Percentiles rank a stretch among this genome's conserved stretches.
Conservation (phyloP, 805 yeast species). For the Cyberlindnera bimundalis region DNA sequence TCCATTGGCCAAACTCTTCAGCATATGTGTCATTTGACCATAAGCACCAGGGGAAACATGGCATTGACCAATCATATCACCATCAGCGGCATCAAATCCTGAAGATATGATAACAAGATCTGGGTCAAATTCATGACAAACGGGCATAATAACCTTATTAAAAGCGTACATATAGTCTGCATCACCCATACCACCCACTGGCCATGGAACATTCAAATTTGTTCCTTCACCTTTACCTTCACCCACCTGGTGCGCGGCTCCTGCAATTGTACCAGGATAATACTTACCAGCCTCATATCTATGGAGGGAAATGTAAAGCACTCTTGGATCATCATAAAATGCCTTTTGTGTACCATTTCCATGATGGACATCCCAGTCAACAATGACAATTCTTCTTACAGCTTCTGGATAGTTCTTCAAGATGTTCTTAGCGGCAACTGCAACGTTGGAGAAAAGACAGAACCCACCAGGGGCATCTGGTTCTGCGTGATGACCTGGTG, state of each 20-base stretch:
- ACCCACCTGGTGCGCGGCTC: slow-evolving; percentile 79
- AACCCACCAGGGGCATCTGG: slow-evolving; percentile 97
- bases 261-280: slow-evolving; percentile 91
- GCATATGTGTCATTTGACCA: slow-evolving; percentile 92
- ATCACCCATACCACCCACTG: slow-evolving; percentile 85
- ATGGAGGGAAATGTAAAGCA: slow-evolving; percentile 86
- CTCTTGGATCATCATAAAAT: slow-evolving; percentile 84
- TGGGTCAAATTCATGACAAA: slow-evolving; percentile 84
- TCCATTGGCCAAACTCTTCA: slow-evolving; percentile 85
- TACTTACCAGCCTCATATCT: slow-evolving; percentile 89
- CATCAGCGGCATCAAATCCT: slow-evolving; percentile 98
- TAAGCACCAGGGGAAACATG: slow-evolving; percentile 94
- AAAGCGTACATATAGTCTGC: slow-evolving; percentile 95
- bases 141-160: slow-evolving; percentile 79
- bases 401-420: slow-evolving; percentile 82
- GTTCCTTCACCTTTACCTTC: slow-evolving; percentile 84
- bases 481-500: slow-evolving; percentile 99
- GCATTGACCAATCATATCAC: slow-evolving; percentile 95
- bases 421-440: slow-evolving; percentile 90
- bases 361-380: slow-evolving; percentile 99
- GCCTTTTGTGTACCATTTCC: slow-evolving; percentile 98
- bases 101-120: slow-evolving; percentile 90
- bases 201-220: slow-evolving; percentile 93
- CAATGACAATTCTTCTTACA: slow-evolving; percentile 73
- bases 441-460: slow-evolving; percentile 93